Base-by-base conservation (phyloP, 139 green algal genomes). In the Chlorella vulgaris region DNA sequence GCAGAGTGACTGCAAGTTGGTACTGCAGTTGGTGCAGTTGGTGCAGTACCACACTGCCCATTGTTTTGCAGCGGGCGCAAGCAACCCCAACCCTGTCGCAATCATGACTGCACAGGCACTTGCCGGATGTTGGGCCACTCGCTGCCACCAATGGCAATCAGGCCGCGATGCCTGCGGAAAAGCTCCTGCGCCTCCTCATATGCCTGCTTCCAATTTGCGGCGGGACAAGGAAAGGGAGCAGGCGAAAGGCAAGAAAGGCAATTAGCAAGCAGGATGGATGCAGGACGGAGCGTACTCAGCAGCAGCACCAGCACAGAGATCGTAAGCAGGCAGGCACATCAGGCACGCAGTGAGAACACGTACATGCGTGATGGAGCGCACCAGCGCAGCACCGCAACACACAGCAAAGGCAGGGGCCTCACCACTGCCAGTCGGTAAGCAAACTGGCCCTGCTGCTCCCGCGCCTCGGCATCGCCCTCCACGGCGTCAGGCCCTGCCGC, bases 71-170 rank as follows among this genome's bases (percentile, higher is more conserved):
- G n/a, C n/a, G n/a, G n/a, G n/a, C 60, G 55, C 1, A 28, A 38
- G 24, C 31, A 39, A 33, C 26, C 22, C 2, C 22, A 28, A 22
- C 42, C 8, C 2, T 60, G 7, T 3, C 2, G 24, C 26, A 65
- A 81, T 26, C 28, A 50, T 55, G 24, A 70, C 1, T 68, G 28
- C 55, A 81, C 29, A 28, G 33, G 18, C 19, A 2, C 70, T 43
- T 42, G 39, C 73, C 84, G 76, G 53, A 93, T 68, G 36, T 84
- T 83, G n/a, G 81, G 86, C 90, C 90, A 96, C 74, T 95, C 90
- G n/a, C 69, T 85, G 26, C 63, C 69, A 28, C 53, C 51, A 29
- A 84, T 76, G 65, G 87, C 39, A 13, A 88, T 51, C 1, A 88
- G 58, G n/a, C 80, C 80, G 22, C 69, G 80, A 61, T 90, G 82